phyloP scores from a whole-genome alignment of 2,329 filamentous ascomycete species.

The Penicillium digitatum region DNA sequence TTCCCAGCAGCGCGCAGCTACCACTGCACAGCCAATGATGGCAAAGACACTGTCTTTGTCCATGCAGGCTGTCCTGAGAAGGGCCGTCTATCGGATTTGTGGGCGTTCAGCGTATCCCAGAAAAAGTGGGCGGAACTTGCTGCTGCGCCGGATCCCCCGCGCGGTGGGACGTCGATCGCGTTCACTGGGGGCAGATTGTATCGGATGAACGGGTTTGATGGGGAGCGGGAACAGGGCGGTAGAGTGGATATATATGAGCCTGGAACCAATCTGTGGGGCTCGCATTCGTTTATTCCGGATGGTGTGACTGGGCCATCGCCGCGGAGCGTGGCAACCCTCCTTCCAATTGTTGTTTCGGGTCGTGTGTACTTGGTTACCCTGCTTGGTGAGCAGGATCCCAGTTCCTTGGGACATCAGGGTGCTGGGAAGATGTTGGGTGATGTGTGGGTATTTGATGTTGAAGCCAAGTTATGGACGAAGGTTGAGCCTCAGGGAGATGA shows the following conservation, averaged over 20 bases:
- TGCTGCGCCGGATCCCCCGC: constrained; percentile 61
- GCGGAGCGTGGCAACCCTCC: constrained; percentile 49
- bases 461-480: constrained; percentile 32
- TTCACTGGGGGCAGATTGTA: constrained; percentile 63
- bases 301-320: constrained; percentile 46
- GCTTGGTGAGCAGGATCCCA: constrained; percentile 55
- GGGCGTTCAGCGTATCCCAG: constrained; percentile 67
- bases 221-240: constrained; percentile 64
- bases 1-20: constrained; percentile 66
- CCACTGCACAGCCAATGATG: constrained; percentile 60
- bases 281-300: constrained; percentile 35
- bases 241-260: constrained; percentile 60
- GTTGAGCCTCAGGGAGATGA: constrained; percentile 24
- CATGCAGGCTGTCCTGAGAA: constrained; percentile 69
- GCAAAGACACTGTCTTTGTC: constrained; percentile 66
- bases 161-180: constrained; percentile 66
- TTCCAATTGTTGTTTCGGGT: constrained; percentile 39
- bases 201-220: constrained; percentile 78
- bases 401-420: constrained; percentile 51
- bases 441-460: constrained; percentile 48
- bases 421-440: constrained; percentile 56
- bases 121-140: constrained; percentile 65
- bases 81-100: constrained; percentile 65
- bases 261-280: constrained; percentile 39
- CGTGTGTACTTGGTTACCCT: constrained; percentile 46